Conservation (phyloP, 495 filamentous ascomycete genomes). For the Penicillium crystallinum region DNA sequence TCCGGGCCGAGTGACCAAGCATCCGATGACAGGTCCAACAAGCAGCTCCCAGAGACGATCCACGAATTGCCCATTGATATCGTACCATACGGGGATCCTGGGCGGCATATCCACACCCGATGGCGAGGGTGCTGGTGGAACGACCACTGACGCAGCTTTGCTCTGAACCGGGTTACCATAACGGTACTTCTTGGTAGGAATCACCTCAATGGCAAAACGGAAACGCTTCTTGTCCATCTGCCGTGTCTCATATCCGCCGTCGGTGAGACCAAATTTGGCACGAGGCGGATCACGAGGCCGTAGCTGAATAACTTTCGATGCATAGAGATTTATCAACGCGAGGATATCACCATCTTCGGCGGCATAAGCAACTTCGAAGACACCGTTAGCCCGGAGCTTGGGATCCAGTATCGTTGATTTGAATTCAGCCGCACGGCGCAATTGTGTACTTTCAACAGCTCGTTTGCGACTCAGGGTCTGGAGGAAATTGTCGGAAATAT, state of each 20-base stretch:
- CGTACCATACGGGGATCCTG: constrained; percentile 72
- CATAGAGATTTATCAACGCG: constrained; percentile 63
- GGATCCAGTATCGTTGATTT: constrained; percentile 53
- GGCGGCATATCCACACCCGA: constrained; percentile 8
- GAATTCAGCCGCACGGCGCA: constrained; percentile 51
- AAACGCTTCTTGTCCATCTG: constrained; percentile 62
- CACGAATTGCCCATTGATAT: constrained; percentile 64
- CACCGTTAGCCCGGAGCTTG: constrained; percentile 37
- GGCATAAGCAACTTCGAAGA: constrained; percentile 26
- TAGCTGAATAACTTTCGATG: constrained; percentile 52
- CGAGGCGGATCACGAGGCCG: constrained; percentile 52
- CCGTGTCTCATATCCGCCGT: constrained; percentile 66
- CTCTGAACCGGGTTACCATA: constrained; percentile 52
- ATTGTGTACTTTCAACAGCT: constrained; percentile 39
- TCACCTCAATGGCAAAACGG: constrained; percentile 57
- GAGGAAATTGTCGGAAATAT: constrained; percentile 53
- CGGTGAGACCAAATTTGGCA: constrained; percentile 65
- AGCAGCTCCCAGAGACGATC: constrained; percentile 59
- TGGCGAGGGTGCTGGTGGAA: constrained; percentile 17
- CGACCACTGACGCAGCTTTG: constrained; percentile 2
- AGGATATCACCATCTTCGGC: constrained; percentile 63
- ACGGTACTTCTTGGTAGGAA: constrained; percentile 52
- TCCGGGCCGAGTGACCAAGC: constrained; percentile 56
- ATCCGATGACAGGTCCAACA: constrained; percentile 52
- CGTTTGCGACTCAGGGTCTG: constrained; percentile 42